Base-by-base conservation (phyloP, 1,139 yeast genomes). In the Yamadazyma spencermartinsiae region DNA sequence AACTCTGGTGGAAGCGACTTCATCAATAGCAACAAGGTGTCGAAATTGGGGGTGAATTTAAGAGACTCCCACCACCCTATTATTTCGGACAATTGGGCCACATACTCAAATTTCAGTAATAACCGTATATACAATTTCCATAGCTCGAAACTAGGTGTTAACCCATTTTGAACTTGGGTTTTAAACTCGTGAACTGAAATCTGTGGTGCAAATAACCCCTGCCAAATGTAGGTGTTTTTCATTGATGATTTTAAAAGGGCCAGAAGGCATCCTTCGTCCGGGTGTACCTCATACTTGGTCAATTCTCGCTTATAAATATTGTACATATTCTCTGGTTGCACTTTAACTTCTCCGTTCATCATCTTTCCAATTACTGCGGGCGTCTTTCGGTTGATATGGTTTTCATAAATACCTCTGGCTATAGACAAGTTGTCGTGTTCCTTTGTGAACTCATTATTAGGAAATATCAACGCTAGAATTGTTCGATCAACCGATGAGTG, bases 61-160 rank as follows among this genome's bases (percentile, higher is more conserved):
- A 82, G 52, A n/a, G 63, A 57, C 33, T 77, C 80, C 81, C 89
- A 77, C 77, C 82, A 74, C 26, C 70, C 67, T 27, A 83, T 58
- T 7, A 84, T 61, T 21, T 65, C 71, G 0, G 77, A 60, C 17
- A 84, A 53, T 51, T 81, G 83, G 3, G 70, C 63, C 2, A 63
- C 54, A 48, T 79, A 79, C 11, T 66, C 66, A 36, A 70, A 79
- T 38, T 66, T 60, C 2, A 69, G 68, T 16, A 82, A 61, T 51
- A 82, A 61, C 7, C 61, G 52, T 19, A 83, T 74, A 50, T 83
- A 85, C 21, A 58, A 52, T 27, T 61, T 64, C 74, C 88, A 74
- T 24, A 81, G 56, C 14, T 54, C 52, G 33, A 70, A 66, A 6
- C 69, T 61, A 0, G 88, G 86, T 51, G 48, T 2, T 44, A 42